phyloP scores from a whole-genome alignment of 2,329 filamentous ascomycete species.

The Pseudofabraea citricarpa region DNA sequence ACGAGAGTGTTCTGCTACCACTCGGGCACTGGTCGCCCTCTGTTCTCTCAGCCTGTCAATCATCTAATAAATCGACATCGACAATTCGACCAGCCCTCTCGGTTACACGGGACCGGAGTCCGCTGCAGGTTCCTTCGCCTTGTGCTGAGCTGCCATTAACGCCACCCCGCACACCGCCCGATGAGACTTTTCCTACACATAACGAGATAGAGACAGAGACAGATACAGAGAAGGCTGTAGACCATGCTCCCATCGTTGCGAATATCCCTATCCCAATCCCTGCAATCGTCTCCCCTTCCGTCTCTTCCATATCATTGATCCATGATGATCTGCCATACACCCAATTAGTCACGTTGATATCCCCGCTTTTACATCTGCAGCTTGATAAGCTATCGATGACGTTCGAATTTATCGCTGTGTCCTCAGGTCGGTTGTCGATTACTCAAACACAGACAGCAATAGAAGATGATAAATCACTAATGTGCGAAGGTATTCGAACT shows the following conservation, averaged over 20 bases:
- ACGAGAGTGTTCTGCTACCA: conserved; percentile 12
- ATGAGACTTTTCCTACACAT: neutral
- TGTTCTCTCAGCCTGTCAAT: neutral
- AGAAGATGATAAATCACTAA: too few relatives aligned
- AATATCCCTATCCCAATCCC: too few relatives aligned
- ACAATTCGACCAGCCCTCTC: neutral
- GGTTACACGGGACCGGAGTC: neutral
- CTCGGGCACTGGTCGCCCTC: conserved; percentile 10
- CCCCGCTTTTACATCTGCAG: neutral
- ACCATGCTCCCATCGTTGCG: too few relatives aligned
- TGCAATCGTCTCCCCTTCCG: neutral
- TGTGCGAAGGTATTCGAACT: neutral
- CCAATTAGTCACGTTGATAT: neutral
- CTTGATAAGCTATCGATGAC: neutral
- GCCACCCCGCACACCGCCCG: neutral
- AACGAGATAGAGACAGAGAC: neutral
- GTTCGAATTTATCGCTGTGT: neutral
- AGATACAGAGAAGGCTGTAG: neutral
- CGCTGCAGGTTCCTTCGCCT: neutral
- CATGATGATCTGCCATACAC: neutral
- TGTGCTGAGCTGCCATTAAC: neutral
- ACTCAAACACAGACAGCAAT: neutral
- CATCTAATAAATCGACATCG: neutral
- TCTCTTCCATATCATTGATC: neutral
- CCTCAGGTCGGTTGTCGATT: neutral